Evolutionary conservation across 1,139 yeast species (phyloP).

Genomic region (Lodderomyces theae): DNA sequence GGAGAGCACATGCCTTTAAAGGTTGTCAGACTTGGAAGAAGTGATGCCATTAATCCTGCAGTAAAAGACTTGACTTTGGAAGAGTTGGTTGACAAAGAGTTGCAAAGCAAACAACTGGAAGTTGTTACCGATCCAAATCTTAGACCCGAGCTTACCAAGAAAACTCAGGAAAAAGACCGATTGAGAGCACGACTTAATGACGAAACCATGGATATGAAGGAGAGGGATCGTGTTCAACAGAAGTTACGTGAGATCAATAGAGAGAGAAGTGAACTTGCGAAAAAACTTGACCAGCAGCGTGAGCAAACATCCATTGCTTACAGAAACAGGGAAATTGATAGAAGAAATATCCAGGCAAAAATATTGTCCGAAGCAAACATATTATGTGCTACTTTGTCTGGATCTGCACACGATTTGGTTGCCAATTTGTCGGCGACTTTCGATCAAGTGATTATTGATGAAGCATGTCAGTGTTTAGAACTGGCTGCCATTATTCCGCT

Average conservation of each 20-base stretch:
- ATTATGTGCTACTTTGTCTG: conserved; percentile 90
- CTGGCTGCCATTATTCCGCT: conserved; percentile 88
- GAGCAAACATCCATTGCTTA: conserved; percentile 65
- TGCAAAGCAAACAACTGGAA: conserved; percentile 42
- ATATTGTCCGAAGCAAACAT: conserved; percentile 78
- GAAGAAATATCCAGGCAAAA: conserved; percentile 69
- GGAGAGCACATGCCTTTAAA: conserved; percentile 64
- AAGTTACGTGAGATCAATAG: conserved; percentile 53
- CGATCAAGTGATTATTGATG: conserved; percentile 95
- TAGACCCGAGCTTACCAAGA: conserved; percentile 51
- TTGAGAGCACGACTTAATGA: conserved; percentile 38
- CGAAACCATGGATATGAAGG: conserved; percentile 33
- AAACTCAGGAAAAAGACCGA: conserved; percentile 50
- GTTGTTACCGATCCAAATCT: conserved; percentile 43
- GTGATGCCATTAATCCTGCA: conserved; percentile 82
- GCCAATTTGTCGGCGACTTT: conserved; percentile 72
- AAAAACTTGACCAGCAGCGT: conserved; percentile 73
- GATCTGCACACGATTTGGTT: conserved; percentile 88
- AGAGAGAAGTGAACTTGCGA: conserved; percentile 66
- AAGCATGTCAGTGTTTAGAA: conserved; percentile 98
- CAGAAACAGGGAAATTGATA: conserved; percentile 76
- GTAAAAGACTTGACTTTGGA: conserved; percentile 85
- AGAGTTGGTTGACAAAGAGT: conserved; percentile 72
- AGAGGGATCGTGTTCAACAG: conserved; percentile 45
- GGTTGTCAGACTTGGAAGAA: conserved; percentile 86